A percentile compares a stretch with the other conserved stretches of the same genome.
Conservation (phyloP, 495 filamentous ascomycete genomes). For the Lasiosphaeriaceae sp. region DNA sequence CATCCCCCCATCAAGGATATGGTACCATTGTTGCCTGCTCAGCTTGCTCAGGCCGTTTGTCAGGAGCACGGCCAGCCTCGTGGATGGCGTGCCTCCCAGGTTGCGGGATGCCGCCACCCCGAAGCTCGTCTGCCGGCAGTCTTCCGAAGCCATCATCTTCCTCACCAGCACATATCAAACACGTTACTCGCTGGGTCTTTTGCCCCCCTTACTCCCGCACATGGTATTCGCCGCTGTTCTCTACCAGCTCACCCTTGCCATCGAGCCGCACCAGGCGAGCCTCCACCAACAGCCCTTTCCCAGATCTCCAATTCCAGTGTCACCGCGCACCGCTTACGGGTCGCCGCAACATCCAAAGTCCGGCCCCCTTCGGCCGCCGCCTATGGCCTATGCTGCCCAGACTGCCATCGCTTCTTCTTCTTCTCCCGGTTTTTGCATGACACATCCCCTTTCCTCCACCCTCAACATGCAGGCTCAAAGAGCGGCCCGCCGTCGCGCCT, state of each 20-base stretch:
- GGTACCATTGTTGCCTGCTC: slow-evolving; percentile 28
- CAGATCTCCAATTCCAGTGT: slow-evolving; percentile 5
- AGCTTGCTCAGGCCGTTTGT: slow-evolving; percentile 24
- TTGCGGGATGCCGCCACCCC: slow-evolving; percentile 14
- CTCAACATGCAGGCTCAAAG: slow-evolving; percentile 5
- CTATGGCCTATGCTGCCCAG: not conserved
- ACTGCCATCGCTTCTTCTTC: no score
- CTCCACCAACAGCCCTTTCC: not conserved
- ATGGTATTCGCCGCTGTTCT: slow-evolving; percentile 24
- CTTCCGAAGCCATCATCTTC: slow-evolving; percentile 25
- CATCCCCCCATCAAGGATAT: slow-evolving; percentile 11
- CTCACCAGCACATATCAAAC: slow-evolving; percentile 25
- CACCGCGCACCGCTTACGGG: not conserved
- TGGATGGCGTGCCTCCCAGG: slow-evolving; percentile 8
- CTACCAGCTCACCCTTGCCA: slow-evolving; percentile 16
- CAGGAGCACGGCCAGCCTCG: slow-evolving; percentile 13
- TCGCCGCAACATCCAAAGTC: not conserved
- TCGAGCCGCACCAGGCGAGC: not conserved
- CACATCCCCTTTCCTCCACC: slow-evolving; percentile 9
- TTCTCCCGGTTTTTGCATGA: not conserved
- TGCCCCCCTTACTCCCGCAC: slow-evolving; percentile 19
- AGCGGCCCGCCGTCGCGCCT: slow-evolving; percentile 7
- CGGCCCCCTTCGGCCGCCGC: not conserved
- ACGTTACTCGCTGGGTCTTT: slow-evolving; percentile 13
- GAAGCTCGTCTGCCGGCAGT: slow-evolving; percentile 14